Percentiles rank a stretch among this genome's conserved stretches.
phyloP scores from a whole-genome alignment of 2,329 filamentous ascomycete genomes.

The Penicillium hesseltinei region DNA sequence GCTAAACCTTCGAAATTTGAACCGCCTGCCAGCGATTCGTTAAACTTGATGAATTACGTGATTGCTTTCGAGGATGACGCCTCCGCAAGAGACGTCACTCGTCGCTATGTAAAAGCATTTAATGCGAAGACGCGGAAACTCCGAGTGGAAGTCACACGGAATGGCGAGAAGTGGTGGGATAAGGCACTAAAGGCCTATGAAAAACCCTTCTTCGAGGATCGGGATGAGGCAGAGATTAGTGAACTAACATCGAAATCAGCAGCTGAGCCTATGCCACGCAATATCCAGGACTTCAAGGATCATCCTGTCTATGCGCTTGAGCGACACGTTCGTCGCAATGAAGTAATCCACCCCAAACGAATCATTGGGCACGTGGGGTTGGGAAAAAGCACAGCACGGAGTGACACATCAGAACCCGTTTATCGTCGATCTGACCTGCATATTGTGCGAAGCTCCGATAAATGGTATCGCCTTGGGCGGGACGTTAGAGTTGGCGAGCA shows the following conservation, averaged over 20 bases:
- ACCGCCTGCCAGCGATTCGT: conserved; percentile 72
- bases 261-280: conserved; percentile 79
- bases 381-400: conserved; percentile 43
- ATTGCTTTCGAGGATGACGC: conserved; percentile 81
- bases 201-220: conserved; percentile 53
- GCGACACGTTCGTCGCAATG: conserved; percentile 76
- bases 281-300: conserved; percentile 81
- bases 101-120: conserved; percentile 81
- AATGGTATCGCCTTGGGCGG: conserved; percentile 86
- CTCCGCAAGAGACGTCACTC: conserved; percentile 78
- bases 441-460: conserved; percentile 72
- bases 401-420: conserved; percentile 66
- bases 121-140: conserved; percentile 82
- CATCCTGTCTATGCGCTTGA: conserved; percentile 83
- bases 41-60: conserved; percentile 79
- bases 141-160: conserved; percentile 68
- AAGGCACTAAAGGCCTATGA: conserved; percentile 44
- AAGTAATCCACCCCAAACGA: conserved; percentile 72
- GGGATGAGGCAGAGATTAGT: conserved; percentile 80
- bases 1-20: conserved; percentile 76
- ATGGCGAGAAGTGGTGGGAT: conserved; percentile 58
- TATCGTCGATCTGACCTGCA: conserved; percentile 82
- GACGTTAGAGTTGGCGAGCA: conserved; percentile 76
- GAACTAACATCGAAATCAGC: conserved; percentile 70
- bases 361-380: conserved; percentile 74